Evolutionary conservation across 192 early-diverging fungal genomes (phyloP), one percentile per base, ranked within the genome.

Genomic region (Backusella morwellensis): DNA sequence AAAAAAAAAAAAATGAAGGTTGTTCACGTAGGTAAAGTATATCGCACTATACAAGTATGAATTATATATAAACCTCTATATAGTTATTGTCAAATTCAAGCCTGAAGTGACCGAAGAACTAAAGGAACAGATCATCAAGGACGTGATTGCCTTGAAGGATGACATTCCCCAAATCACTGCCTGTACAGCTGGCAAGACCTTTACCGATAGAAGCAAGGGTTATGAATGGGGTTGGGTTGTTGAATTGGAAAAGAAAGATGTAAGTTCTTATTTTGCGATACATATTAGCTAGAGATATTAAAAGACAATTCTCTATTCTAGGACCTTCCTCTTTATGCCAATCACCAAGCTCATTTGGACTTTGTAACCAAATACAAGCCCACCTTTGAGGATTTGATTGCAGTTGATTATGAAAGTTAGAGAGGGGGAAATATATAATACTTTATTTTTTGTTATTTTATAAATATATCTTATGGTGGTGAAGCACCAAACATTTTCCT

Each of bases 401-500:
- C 80, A 8, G 63, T 81, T 36, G 80, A 81, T 63, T 81, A 81
- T 73, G 79, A 77, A 54, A 29, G 35, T 42, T 80, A 77, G 56
- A 56, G 34, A 26, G 17, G 8, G 17, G 38, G 42, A 6, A 70
- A 40, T 47, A 44, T 29, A 71, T 23, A 59, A 59, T 26, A 23
- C 23, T 68, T 68, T 68, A 35, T 68, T 68, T 34, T 35, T 32
- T 19, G 19, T 66, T 3, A 3, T 36, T 17, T 35, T 35, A 35
- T 71, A 42, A 41, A 41, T 41, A 69, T 41, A 70, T 21, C 0
- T 38, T 38, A 21, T 47, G 68, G 36, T 36, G 78, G 69, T 19
- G 80, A 72, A 26, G 80, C 77, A n/a, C 75, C 75, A 41, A 74
- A 81, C 80, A 81, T 81, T 42, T 81, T 81, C 35, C 80, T 72